Base-by-base conservation (phyloP, 75 land plant species). In the Sequoia sempervirens region DNA sequence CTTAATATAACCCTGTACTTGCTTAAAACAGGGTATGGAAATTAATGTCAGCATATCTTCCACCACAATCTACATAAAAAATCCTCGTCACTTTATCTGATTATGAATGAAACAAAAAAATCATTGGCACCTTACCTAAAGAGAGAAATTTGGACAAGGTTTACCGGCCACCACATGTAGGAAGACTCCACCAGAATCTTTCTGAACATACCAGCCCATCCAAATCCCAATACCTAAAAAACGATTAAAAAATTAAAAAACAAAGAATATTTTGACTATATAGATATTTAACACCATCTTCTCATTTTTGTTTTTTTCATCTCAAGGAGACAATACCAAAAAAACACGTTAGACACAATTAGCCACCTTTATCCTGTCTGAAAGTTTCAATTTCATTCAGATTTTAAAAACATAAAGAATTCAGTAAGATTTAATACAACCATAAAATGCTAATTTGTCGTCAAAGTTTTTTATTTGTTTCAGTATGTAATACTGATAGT, bases 131-230 rank as follows among this genome's bases (percentile, higher is more conserved):
- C 17, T 5, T 82, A 95, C 96, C 94, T 90, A 92, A 95, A 95
- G 0, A 94, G 93, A 58, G 97, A 94, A 46, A 94, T 93, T 79
- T 91, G 90, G 41, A 94, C 93, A 36, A 95, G 83, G 81, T 85
- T 91, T 5, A 64, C 38, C 4, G 97, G 97, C 96, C 94, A 95
- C 97, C 97, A 95, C 96, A 95, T 95, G 78, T 90, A 90, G 0
- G 97, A 89, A 20, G 93, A 86, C 36, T 95, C 94, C 17, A 95
- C 93, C 3, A 95, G 85, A 84, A 78, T 88, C 81, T 83, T 92
- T 83, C 91, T 87, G 86, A 92, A 92, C 11, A 95, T 32, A 3
- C 97, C 97, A 79, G 94, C 97, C 94, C 96, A 95, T 3, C 97
- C 97, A 86, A 92, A 94, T 18, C 96, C 96, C n/a, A 93, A 89